A percentile compares a stretch with the other conserved stretches of the same genome.
These are phyloP conservation scores for Mortierella antarctica DNA, from an alignment of 192 early-diverging fungal genomes.

Conservation along the genomic window DNA sequence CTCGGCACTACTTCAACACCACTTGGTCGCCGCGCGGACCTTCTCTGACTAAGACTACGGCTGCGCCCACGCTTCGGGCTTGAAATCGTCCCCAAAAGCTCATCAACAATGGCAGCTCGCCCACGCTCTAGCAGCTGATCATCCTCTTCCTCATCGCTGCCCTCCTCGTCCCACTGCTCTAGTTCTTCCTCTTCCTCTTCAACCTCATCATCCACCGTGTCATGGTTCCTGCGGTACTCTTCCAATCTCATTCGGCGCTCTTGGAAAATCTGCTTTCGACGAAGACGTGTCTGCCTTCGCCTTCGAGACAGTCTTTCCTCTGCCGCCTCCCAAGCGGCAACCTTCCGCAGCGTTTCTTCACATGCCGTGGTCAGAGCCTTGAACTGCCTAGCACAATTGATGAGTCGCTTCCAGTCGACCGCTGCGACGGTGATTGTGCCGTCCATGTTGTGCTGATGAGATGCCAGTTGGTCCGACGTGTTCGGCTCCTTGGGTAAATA, in stretches of 20 bases:
- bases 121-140: conserved; percentile 16
- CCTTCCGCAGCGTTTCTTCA: conserved; percentile 11
- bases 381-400: conserved; percentile 26
- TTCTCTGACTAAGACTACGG: too few species aligned
- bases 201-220: not conserved
- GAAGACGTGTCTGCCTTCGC: not conserved
- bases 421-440: conserved; percentile 3
- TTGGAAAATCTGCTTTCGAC: conserved; percentile 1
- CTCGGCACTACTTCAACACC: too few species aligned
- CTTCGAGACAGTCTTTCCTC: conserved; percentile 5
- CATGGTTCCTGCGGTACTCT: not conserved
- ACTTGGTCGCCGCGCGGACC: too few species aligned
- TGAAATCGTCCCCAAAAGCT: conserved; percentile 1
- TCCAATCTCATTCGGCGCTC: conserved; percentile 6
- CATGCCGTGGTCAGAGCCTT: conserved; percentile 5
- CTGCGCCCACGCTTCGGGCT: too few species aligned
- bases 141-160: conserved; percentile 15
- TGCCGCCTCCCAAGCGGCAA: conserved; percentile 13
- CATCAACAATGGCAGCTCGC: not conserved
- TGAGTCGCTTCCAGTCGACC: conserved; percentile 18
- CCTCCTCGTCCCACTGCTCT: conserved; percentile 33
- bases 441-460: not conserved
- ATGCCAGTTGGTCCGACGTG: too few species aligned
- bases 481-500: too few species aligned
- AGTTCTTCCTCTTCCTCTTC: conserved; percentile 22